Evolutionary conservation across 2,329 filamentous ascomycete species (phyloP).

Genomic region (Didymella arachidicola): DNA sequence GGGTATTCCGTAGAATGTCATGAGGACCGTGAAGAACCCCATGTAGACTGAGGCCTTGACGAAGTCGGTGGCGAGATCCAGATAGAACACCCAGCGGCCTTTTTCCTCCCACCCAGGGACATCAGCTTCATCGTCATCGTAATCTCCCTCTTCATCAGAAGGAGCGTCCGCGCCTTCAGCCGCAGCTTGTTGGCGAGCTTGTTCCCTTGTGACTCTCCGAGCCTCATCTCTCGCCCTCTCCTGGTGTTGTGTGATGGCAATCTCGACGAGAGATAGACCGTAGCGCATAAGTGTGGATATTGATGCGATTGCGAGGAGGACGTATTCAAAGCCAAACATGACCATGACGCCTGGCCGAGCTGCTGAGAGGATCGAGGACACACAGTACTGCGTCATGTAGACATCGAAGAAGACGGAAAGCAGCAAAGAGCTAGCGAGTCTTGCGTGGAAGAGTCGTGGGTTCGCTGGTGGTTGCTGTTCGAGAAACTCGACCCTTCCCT

Average conservation of each 20-base stretch:
- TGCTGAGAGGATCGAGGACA: conserved; percentile 83
- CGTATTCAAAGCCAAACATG: conserved; percentile 99
- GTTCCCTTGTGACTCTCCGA: conserved; percentile 60
- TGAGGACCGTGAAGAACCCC: conserved; percentile 90
- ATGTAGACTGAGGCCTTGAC: conserved; percentile 89
- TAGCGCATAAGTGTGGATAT: conserved; percentile 82
- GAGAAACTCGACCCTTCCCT: conserved; percentile 89
- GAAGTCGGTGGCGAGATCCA: conserved; percentile 88
- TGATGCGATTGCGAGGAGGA: conserved; percentile 81
- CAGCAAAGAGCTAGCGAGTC: conserved; percentile 79
- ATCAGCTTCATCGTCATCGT: conserved; percentile 94
- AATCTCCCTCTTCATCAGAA: conserved; percentile 63
- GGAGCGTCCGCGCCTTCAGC: conserved; percentile 49
- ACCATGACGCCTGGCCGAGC: conserved; percentile 99
- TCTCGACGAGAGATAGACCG: conserved; percentile 77
- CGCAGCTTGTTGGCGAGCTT: conserved; percentile 69
- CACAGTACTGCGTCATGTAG: conserved; percentile 80
- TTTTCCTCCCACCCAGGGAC: conserved; percentile 97
- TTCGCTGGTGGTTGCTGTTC: conserved; percentile 95
- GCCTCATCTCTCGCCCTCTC: conserved; percentile 65
- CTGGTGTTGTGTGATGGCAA: conserved; percentile 76
- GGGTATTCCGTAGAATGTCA: conserved; percentile 92
- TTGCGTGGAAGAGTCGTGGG: conserved; percentile 83
- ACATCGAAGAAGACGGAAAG: conserved; percentile 82
- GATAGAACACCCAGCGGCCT: conserved; percentile 86